phyloP scores from a whole-genome alignment of 2,329 filamentous ascomycete genomes.

The Waltergamsia citrina region DNA sequence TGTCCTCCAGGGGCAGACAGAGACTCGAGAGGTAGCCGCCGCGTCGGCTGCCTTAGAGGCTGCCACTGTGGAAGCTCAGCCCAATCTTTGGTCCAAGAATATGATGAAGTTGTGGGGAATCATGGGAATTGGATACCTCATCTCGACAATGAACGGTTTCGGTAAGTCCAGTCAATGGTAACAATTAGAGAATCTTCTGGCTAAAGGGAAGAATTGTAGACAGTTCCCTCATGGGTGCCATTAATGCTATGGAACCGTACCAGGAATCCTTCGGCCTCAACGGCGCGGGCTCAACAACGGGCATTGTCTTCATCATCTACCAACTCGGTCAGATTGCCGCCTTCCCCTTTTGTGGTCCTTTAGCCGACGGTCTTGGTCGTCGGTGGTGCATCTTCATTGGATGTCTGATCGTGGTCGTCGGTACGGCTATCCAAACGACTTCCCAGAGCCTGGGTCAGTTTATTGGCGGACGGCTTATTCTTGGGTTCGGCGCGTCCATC shows the following conservation, averaged over 20 bases:
- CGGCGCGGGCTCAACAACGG: slow-evolving; percentile 32
- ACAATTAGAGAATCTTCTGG: too few relatives aligned
- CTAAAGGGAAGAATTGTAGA: too few relatives aligned
- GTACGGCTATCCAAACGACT: slow-evolving; percentile 11
- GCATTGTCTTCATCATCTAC: slow-evolving; percentile 34
- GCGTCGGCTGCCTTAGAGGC: slow-evolving; percentile 7
- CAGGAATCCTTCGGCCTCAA: slow-evolving; percentile 31
- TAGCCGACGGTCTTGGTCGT: slow-evolving; percentile 31
- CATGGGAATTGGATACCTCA: slow-evolving; percentile 14
- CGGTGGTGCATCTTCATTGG: slow-evolving; percentile 42
- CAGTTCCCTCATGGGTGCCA: slow-evolving; percentile 15
- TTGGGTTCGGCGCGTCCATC: slow-evolving; percentile 50
- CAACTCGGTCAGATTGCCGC: slow-evolving; percentile 37
- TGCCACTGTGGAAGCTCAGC: slow-evolving; percentile 7
- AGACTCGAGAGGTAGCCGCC: too few relatives aligned
- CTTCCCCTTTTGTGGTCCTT: slow-evolving; percentile 3
- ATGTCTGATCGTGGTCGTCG: slow-evolving; percentile 35
- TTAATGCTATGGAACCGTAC: slow-evolving; percentile 37
- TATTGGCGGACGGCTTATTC: slow-evolving; percentile 42
- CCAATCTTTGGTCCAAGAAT: slow-evolving; percentile 9
- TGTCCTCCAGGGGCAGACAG: too few relatives aligned
- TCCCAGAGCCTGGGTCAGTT: slow-evolving; percentile 37
- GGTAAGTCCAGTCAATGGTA: slow-evolving; percentile 8
- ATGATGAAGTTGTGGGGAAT: slow-evolving; percentile 21
- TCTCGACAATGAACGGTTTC: slow-evolving; percentile 19